Base-by-base conservation (phyloP, 305 asterid genomes). In the Andrographis paniculata region DNA sequence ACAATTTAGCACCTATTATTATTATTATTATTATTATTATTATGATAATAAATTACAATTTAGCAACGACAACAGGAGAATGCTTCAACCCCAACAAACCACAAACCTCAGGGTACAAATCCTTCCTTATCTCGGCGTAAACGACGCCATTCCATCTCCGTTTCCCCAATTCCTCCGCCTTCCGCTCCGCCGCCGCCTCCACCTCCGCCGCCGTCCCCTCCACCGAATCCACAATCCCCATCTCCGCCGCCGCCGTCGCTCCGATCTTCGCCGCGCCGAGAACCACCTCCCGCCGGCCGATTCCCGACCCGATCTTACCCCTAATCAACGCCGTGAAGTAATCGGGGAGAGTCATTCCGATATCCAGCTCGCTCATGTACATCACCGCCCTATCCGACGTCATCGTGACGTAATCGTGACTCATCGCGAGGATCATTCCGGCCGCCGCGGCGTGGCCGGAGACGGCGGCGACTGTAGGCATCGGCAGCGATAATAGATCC, bases 381-480 rank as follows among this genome's bases (percentile, higher is more conserved):
- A 83, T 17, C 43, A 87, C 80, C 0, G 75, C 76, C 48, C 64
- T 70, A 39, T 77, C 72, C 3, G 82, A 59, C 55, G 80, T 80
- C 97, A 87, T 87, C 44, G 68, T 46, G 21, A 77, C 60, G 52
- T 87, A 87, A 37, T 87, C 97, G 59, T 87, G 94, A 54, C 74
- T 50, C 73, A 77, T 56, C 13, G 95, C 95, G 13, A 87, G 40
- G 43, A 77, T 35, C 61, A 87, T n/a, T 17, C 97, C 95, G 13
- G 95, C 85, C 18, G 88, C 97, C 15, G 95, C 95, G 0, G 97
- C 97, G 60, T 87, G 97, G 2, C 97, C 95, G 13, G 80, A 77
- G 39, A 87, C 70, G 51, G 92, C 88, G 13, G 95, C 95, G 31
- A 87, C 52, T 0, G 97, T 84, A 30, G 97, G 97, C 70, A 87